Percentiles rank a stretch among this genome's conserved stretches.
phyloP scores from a whole-genome alignment of 2,329 filamentous ascomycete genomes.

The Tolypocladium tundrense region DNA sequence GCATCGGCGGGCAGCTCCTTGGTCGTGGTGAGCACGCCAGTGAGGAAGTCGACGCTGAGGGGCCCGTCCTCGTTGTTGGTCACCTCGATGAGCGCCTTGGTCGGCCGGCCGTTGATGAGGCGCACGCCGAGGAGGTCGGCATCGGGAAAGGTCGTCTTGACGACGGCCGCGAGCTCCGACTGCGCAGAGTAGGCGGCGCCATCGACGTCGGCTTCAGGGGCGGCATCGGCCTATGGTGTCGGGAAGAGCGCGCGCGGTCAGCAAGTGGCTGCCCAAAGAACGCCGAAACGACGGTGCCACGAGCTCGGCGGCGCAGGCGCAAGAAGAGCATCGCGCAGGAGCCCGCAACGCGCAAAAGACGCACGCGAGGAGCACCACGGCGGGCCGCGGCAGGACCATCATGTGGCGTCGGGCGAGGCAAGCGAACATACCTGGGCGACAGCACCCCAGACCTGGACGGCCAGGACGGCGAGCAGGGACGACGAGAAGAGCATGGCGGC shows the following conservation, averaged over 20 bases:
- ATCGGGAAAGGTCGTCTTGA: conserved; percentile 54
- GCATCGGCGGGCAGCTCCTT: conserved; percentile 35
- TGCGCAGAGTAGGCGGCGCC: not conserved
- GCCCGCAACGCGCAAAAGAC: not conserved
- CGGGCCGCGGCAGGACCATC: not conserved
- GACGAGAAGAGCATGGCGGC: conserved; percentile 62
- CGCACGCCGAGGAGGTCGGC: conserved; percentile 88
- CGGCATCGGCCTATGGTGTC: conserved; percentile 3
- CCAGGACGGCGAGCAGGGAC: conserved; percentile 61
- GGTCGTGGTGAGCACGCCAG: conserved; percentile 58
- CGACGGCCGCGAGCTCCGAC: conserved; percentile 34
- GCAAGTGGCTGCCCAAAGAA: not conserved
- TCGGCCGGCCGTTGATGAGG: conserved; percentile 85
- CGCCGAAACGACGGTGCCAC: not conserved
- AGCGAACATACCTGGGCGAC: conserved; percentile 49
- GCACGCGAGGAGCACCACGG: not conserved
- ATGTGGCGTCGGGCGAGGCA: not conserved
- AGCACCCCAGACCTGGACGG: conserved; percentile 56
- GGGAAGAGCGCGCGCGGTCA: not conserved
- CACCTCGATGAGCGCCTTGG: conserved; percentile 71
- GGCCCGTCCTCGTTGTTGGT: conserved; percentile 72
- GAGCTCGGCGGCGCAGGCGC: not conserved
- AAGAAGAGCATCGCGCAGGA: not conserved
- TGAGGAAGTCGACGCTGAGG: conserved; percentile 65
- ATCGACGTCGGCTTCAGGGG: conserved; percentile 1